Evolutionary conservation across 2,329 filamentous ascomycete species (phyloP).

Genomic region (Alternaria burnsii): DNA sequence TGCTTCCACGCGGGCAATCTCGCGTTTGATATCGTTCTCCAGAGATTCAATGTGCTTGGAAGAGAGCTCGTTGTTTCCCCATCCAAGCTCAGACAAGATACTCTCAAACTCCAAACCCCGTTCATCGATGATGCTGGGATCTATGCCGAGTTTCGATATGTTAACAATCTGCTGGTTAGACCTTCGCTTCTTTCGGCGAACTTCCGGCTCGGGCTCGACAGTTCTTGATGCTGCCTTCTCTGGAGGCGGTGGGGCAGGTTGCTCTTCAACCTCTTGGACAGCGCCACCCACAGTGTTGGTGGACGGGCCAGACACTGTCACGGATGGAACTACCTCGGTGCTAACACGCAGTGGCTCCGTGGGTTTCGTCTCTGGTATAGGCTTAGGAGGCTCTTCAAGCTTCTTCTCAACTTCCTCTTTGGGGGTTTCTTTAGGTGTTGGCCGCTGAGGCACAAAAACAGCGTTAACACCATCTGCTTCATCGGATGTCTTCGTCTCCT

Average conservation of each 20-base stretch:
- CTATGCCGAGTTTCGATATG: constrained; percentile 78
- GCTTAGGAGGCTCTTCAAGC: constrained; percentile 31
- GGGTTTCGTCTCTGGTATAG: constrained; percentile 37
- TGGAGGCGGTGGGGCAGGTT: constrained; percentile 50
- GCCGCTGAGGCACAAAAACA: constrained; percentile 76
- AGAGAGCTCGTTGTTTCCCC: constrained; percentile 80
- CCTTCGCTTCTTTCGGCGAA: constrained; percentile 67
- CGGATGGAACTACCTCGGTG: constrained; percentile 45
- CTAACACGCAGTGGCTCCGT: constrained; percentile 41
- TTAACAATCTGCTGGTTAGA: constrained; percentile 81
- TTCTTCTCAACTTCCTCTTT: constrained; percentile 40
- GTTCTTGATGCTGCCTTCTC: constrained; percentile 34
- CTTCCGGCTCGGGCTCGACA: constrained; percentile 51
- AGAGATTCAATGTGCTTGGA: constrained; percentile 80
- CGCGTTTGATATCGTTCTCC: constrained; percentile 82
- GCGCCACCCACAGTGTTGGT: constrained; percentile 27
- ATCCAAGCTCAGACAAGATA: constrained; percentile 86
- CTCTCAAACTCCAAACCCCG: constrained; percentile 82
- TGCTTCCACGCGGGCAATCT: constrained; percentile 89
- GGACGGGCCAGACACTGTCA: constrained; percentile 48
- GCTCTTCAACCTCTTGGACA: constrained; percentile 33
- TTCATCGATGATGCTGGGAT: constrained; percentile 77
- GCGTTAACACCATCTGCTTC: constrained; percentile 89
- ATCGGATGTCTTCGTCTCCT: constrained; percentile 63
- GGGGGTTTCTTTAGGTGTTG: constrained; percentile 37